Base-by-base conservation (phyloP, 768 basidiomycete genomes). In the Termitomyces sp. region DNA sequence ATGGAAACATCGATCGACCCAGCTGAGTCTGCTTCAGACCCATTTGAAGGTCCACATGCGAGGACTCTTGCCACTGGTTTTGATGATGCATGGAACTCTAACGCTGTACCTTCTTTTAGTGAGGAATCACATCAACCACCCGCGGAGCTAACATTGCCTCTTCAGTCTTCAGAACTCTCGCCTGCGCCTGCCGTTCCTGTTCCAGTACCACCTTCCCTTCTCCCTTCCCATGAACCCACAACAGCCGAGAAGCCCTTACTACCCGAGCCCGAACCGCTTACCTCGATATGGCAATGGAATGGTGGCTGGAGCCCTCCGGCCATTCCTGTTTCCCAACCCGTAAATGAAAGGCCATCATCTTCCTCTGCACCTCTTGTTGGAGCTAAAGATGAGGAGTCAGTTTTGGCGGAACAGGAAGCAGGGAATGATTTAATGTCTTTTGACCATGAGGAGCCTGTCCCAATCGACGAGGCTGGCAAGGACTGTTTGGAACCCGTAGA, bases 41-140 rank as follows among this genome's bases (percentile, higher is more conserved):
- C 62, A 3, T 63, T 63, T 24, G 59, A 63, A 42, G 62, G 61
- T 45, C 27, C 54, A 1, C 30, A 63, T 55, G 62, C 57, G 6
- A 22, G 61, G 6, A 34, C 9, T 6, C 36, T 34, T 50, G 6
- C 57, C 15, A 9, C 6, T 45, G 20, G 9, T 41, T 6, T 11
- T 34, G 24, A 30, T 6, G 47, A 51, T n/a, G 48, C 18, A 20
- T 53, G 42, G 41, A 33, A 42, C 7, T 39, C 31, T 15, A 22
- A 20, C 24, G 7, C 36, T 54, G 46, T 30, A 2, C 20, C 20
- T 34, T 22, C 53, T 44, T 37, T 42, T 16, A 15, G 42, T 6
- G 57, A 58, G 45, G 16, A 50, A 36, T 16, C 51, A 36, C 41
- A 34, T 36, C 12, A 46, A n/a, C 54, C 42, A 18, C 12, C 39